Evolutionary conservation across 768 basidiomycete genomes (phyloP).

Genomic region (Kondoa malvinella): DNA sequence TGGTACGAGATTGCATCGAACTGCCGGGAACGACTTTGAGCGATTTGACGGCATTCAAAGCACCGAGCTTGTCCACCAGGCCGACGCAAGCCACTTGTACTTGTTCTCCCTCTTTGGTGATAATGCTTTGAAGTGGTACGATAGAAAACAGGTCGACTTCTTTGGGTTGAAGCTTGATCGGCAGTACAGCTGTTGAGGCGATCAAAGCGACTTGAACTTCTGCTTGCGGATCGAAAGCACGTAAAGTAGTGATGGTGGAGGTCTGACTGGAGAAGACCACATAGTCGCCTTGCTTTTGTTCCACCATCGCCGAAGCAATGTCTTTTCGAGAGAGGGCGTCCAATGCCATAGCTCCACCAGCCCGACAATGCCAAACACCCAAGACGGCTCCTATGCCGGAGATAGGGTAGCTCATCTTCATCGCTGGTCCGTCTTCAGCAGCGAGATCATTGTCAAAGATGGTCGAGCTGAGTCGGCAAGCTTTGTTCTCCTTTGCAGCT

Average conservation of each 20-base stretch:
- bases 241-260: neutral
- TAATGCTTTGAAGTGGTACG: neutral
- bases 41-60: conserved; percentile 10
- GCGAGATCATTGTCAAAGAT: conserved; percentile 12
- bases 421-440: conserved; percentile 2
- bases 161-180: neutral
- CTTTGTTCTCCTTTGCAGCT: neutral
- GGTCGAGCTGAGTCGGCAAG: conserved; percentile 2
- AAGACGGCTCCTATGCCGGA: conserved; percentile 13
- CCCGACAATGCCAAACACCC: conserved; percentile 21
- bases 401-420: conserved; percentile 17
- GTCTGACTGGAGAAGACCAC: neutral
- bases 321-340: conserved; percentile 14
- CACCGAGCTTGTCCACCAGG: conserved; percentile 17
- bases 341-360: neutral
- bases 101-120: neutral
- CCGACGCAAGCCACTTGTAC: conserved; percentile 19
- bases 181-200: neutral
- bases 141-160: neutral
- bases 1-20: neutral
- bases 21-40: neutral
- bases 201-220: neutral
- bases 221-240: neutral
- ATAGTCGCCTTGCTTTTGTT: neutral
- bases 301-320: conserved; percentile 14